Evolutionary conservation across 1,284 basidiomycete species (phyloP).

Genomic region (Neotropicomus parvogracilis): DNA sequence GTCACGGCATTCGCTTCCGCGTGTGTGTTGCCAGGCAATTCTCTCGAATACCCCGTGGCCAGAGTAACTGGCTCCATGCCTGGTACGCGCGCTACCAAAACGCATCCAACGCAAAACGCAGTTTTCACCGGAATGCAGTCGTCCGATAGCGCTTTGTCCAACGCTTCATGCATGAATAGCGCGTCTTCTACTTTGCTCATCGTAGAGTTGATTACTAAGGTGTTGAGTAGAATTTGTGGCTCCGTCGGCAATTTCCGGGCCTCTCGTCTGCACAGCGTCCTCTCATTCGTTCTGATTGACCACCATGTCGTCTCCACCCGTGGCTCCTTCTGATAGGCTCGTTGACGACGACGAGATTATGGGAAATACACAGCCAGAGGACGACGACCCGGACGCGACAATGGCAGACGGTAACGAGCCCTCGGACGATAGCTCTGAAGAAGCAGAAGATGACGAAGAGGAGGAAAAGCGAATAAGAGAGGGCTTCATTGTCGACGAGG

Average conservation of each 20-base stretch:
- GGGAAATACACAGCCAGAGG: conserved; percentile 48
- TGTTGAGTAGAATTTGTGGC: conserved; percentile 16
- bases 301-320: conserved; percentile 55
- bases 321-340: conserved; percentile 31
- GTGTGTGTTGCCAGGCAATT: conserved; percentile 94
- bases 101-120: conserved; percentile 95
- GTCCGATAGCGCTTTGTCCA: conserved; percentile 58
- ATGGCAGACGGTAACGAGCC: conserved; percentile 42
- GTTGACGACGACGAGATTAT: conserved; percentile 55
- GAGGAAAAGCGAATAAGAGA: conserved; percentile 71
- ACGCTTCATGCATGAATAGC: conserved; percentile 60
- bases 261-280: conserved; percentile 9
- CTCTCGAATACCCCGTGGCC: conserved; percentile 86
- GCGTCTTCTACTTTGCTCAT: no score
- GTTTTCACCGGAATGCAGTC: conserved; percentile 71
- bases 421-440: conserved; percentile 83
- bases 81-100: conserved; percentile 56
- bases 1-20: conserved; percentile 93
- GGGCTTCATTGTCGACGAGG: conserved; percentile 85
- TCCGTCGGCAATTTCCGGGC: conserved; percentile 27
- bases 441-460: conserved; percentile 80
- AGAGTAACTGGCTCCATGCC: conserved; percentile 50
- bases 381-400: conserved; percentile 51
- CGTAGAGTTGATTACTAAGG: conserved; percentile 11
- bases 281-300: conserved; percentile 20